Evolutionary conservation across 2,329 filamentous ascomycete species (phyloP).

Genomic region (Apiospora phragmitis): DNA sequence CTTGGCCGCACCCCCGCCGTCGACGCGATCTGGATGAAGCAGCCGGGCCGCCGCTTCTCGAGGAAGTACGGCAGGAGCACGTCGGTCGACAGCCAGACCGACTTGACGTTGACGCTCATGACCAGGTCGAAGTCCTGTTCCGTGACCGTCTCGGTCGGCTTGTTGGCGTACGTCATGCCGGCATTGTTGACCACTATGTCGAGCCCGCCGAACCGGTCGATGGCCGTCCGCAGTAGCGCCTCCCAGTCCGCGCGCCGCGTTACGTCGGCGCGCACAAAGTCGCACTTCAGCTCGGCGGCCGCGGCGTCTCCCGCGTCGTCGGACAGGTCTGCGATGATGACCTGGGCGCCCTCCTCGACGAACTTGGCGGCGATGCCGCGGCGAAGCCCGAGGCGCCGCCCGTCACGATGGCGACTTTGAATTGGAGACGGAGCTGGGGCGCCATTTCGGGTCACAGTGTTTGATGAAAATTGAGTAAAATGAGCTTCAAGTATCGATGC

Average conservation of each 20-base stretch:
- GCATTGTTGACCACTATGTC: conserved; percentile 65
- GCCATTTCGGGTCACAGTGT: conserved; percentile 14
- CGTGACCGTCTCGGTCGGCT: conserved; percentile 63
- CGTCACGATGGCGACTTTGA: conserved; percentile 45
- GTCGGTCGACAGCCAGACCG: conserved; percentile 60
- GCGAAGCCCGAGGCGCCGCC: conserved; percentile 64
- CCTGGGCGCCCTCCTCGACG: conserved; percentile 57
- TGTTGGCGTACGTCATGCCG: conserved; percentile 59
- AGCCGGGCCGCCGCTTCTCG: conserved; percentile 55
- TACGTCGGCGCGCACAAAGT: conserved; percentile 49
- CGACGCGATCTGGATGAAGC: conserved; percentile 66
- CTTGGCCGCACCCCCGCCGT: conserved; percentile 63
- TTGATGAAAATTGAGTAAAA: too few relatives aligned
- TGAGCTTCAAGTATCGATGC: too few relatives aligned
- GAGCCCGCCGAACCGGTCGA: conserved; percentile 50
- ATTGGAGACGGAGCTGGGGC: conserved; percentile 34
- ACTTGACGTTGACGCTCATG: conserved; percentile 70
- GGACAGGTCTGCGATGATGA: conserved; percentile 64
- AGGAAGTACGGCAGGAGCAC: conserved; percentile 63
- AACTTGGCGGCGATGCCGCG: conserved; percentile 62
- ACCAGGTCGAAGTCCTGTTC: conserved; percentile 67
- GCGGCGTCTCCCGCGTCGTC: conserved; percentile 49
- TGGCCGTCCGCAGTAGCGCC: conserved; percentile 42
- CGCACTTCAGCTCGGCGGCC: conserved; percentile 44
- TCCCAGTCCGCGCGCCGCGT: conserved; percentile 56